These are phyloP conservation scores for Ophidiomyces ophidiicola DNA, from an alignment of 2,329 filamentous ascomycete genomes.

Conservation along the genomic window DNA sequence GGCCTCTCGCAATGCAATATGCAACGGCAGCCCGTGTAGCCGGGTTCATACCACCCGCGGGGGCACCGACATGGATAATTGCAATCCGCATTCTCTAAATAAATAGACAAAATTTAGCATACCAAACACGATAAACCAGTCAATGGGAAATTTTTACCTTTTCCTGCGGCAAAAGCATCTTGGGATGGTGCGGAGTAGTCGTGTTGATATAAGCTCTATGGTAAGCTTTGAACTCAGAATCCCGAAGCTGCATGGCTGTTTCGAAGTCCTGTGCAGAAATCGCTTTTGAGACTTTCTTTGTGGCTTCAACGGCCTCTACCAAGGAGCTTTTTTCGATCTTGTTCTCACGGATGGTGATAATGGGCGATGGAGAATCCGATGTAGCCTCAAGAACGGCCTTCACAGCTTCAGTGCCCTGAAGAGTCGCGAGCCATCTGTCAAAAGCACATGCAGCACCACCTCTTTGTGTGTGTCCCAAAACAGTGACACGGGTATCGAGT, in stretches of 20 bases:
- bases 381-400: conserved; percentile 81
- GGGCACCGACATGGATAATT: conserved; percentile 92
- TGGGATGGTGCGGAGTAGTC: conserved; percentile 64
- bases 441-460: conserved; percentile 87
- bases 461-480: conserved; percentile 92
- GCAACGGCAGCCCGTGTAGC: conserved; percentile 86
- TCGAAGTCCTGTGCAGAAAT: conserved; percentile 80
- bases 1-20: conserved; percentile 84
- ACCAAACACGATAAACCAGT: not conserved
- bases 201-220: conserved; percentile 85
- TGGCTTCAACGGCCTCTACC: conserved; percentile 76
- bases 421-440: conserved; percentile 80
- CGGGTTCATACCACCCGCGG: conserved; percentile 95
- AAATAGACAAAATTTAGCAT: conserved; percentile 21
- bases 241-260: conserved; percentile 73
- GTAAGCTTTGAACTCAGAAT: conserved; percentile 88
- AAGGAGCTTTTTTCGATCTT: conserved; percentile 86
- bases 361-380: conserved; percentile 78
- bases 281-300: conserved; percentile 68
- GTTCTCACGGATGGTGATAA: conserved; percentile 95
- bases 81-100: conserved; percentile 73
- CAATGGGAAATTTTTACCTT: conserved; percentile 45
- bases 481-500: conserved; percentile 87
- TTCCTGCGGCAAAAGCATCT: conserved; percentile 53
- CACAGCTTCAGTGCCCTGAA: conserved; percentile 90